Evolutionary conservation across 306 rosid species (phyloP).

Genomic region (Lotus japonicus): DNA sequence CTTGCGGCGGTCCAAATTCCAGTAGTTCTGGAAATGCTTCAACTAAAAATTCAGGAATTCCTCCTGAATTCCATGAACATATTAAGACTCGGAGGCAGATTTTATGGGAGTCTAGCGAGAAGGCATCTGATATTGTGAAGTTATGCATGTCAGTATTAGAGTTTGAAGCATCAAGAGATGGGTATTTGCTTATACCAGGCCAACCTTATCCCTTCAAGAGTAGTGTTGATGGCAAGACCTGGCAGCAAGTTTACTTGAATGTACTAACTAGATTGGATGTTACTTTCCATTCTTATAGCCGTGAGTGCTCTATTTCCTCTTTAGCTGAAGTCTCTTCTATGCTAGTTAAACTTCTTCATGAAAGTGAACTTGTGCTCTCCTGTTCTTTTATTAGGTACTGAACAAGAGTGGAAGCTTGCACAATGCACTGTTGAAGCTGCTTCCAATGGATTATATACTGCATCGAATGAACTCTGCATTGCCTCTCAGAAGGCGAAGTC

Average conservation of each 20-base stretch:
- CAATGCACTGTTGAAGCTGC: constrained; percentile 85
- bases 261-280: constrained; percentile 69
- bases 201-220: constrained; percentile 54
- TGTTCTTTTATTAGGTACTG: constrained; percentile 61
- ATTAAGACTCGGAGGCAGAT: constrained; percentile 62
- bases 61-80: constrained; percentile 86
- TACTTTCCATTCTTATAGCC: constrained; percentile 67
- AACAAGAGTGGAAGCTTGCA: constrained; percentile 95
- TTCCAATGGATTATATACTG: constrained; percentile 65
- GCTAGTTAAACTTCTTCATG: constrained; percentile 2
- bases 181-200: constrained; percentile 56
- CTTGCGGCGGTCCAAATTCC: constrained; percentile 81
- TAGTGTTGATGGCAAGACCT: constrained; percentile 59
- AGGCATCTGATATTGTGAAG: constrained; percentile 67
- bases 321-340: constrained; percentile 14
- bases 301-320: constrained; percentile 45
- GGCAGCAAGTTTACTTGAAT: constrained; percentile 84
- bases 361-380: constrained; percentile 17
- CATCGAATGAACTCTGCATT: constrained; percentile 62
- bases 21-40: constrained; percentile 51
- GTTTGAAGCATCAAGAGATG: constrained; percentile 92
- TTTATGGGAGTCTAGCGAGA: constrained; percentile 77
- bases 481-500: constrained; percentile 80
- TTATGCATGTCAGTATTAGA: constrained; percentile 70
- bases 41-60: constrained; percentile 73